These are phyloP conservation scores for Botrytis squamosa DNA, from an alignment of 2,329 filamentous ascomycete genomes.

Conservation along the genomic window DNA sequence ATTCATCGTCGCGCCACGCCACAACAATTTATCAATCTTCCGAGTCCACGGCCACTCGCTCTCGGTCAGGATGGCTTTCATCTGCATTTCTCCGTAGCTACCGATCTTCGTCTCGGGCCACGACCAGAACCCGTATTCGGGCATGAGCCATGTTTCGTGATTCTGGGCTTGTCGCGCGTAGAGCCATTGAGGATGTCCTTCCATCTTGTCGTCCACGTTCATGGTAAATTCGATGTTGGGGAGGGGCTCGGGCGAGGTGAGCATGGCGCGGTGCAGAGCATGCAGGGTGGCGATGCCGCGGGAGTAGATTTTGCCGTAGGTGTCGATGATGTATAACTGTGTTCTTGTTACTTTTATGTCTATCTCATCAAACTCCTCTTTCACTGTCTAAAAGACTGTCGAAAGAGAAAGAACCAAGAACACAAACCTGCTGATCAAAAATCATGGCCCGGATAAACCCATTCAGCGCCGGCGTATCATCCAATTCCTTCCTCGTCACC, in stretches of 20 bases:
- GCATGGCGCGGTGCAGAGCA: constrained; percentile 51
- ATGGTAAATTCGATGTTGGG: constrained; percentile 53
- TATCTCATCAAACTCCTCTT: too few species aligned
- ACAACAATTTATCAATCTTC: constrained; percentile 46
- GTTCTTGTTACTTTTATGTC: not conserved
- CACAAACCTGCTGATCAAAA: constrained; percentile 20
- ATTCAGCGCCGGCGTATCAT: constrained; percentile 15
- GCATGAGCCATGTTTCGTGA: constrained; percentile 46
- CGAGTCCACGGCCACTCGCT: constrained; percentile 24
- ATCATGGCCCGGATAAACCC: constrained; percentile 20
- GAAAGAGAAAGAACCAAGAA: constrained; percentile 25
- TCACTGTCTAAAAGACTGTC: not conserved
- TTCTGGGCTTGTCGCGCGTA: constrained; percentile 10
- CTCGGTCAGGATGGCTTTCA: constrained; percentile 43
- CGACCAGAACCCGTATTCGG: constrained; percentile 55
- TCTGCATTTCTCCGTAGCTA: constrained; percentile 43
- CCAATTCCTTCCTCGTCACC: constrained; percentile 12
- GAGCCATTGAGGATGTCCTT: constrained; percentile 13
- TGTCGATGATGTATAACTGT: constrained; percentile 17
- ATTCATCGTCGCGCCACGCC: constrained; percentile 49
- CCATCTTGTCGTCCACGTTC: constrained; percentile 50
- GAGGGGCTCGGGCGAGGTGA: constrained; percentile 47
- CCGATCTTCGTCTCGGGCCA: constrained; percentile 52
- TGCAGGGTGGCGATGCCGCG: constrained; percentile 47
- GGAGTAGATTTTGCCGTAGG: constrained; percentile 18